phyloP scores from a whole-genome alignment of 345 rosid genomes.

The Pseudoturritis turrita region DNA sequence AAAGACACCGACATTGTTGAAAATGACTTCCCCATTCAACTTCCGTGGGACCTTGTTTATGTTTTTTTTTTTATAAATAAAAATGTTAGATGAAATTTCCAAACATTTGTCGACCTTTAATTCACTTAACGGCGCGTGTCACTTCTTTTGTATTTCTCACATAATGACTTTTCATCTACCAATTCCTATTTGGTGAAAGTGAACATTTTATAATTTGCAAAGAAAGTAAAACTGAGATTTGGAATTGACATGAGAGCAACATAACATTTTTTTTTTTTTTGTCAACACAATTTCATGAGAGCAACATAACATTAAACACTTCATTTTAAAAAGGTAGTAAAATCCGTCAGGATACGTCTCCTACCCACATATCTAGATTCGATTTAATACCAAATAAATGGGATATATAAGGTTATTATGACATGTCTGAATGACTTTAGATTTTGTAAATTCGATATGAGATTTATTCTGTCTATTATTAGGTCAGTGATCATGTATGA shows the following conservation, averaged over 20 bases:
- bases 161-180: background rate
- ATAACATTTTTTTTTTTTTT: background rate
- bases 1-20: slow-evolving; percentile 10
- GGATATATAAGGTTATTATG: no score
- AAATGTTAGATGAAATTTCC: background rate
- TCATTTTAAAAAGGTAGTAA: no score
- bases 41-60: background rate
- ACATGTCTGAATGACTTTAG: no score
- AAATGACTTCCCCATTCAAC: background rate
- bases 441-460: no score
- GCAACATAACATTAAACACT: no score
- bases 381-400: no score
- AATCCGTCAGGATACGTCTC: no score
- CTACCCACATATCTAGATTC: no score
- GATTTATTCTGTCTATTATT: no score
- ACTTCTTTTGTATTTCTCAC: background rate
- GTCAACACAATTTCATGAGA: no score
- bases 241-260: background rate
- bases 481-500: no score
- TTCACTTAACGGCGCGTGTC: background rate
- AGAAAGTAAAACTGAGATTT: background rate
- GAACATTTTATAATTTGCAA: background rate
- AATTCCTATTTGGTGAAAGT: background rate
- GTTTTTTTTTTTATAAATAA: background rate
- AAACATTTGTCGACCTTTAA: background rate